phyloP scores from a whole-genome alignment of 2,329 filamentous ascomycete genomes.

The Ophiocordyceps camponoti-rufipedis region DNA sequence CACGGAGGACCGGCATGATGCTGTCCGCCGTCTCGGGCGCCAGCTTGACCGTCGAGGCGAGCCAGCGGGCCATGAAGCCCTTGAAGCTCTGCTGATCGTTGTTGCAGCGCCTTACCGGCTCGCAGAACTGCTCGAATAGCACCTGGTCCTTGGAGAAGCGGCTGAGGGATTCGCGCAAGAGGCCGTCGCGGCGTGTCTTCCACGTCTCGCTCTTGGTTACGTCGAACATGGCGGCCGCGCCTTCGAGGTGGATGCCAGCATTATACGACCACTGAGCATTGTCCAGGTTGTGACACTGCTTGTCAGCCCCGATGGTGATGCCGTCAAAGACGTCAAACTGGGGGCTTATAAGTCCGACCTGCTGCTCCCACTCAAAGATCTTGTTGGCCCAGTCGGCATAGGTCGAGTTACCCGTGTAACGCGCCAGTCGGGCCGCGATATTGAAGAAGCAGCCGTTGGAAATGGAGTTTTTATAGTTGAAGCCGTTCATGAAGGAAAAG shows the following conservation, averaged over 20 bases:
- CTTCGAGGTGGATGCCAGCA: constrained; percentile 45
- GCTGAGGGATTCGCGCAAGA: constrained; percentile 29
- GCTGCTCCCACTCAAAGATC: constrained; percentile 47
- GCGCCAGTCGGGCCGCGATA: constrained; percentile 49
- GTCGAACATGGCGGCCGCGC: constrained; percentile 43
- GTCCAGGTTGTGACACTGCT: constrained; percentile 33
- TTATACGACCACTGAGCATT: constrained; percentile 53
- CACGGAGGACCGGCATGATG: constrained; percentile 31
- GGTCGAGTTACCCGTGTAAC: constrained; percentile 62
- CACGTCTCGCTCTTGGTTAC: constrained; percentile 33
- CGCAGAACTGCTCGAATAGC: constrained; percentile 50
- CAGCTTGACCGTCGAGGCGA: constrained; percentile 34
- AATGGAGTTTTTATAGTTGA: constrained; percentile 49
- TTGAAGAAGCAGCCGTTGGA: constrained; percentile 56
- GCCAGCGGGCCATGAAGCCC: constrained; percentile 53
- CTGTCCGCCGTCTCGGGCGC: constrained; percentile 30
- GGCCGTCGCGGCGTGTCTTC: constrained; percentile 38
- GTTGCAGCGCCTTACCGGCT: constrained; percentile 42
- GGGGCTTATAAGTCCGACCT: constrained; percentile 35
- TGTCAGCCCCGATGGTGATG: constrained; percentile 16
- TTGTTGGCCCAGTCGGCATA: constrained; percentile 61
- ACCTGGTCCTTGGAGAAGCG: constrained; percentile 37
- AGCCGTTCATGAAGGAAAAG: constrained; percentile 57
- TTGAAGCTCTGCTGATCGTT: constrained; percentile 60
- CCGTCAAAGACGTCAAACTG: constrained; percentile 38